Percentiles rank a stretch among this genome's conserved stretches.
Conservation (phyloP, 2,329 filamentous ascomycete genomes). For the Neophaeococcomyces mojaviensis region DNA sequence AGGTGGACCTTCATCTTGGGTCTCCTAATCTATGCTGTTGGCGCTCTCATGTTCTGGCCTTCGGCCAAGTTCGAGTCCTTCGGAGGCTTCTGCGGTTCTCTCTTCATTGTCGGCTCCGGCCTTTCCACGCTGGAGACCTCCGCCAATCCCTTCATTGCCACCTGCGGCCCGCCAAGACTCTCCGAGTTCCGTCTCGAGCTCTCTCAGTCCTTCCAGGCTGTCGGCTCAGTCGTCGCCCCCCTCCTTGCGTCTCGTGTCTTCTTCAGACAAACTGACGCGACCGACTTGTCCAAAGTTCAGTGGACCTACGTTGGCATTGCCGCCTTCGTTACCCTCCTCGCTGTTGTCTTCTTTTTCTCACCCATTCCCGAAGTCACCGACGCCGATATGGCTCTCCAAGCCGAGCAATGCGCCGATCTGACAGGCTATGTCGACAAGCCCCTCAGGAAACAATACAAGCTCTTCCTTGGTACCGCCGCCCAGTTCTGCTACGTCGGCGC, state of each 20-base stretch:
- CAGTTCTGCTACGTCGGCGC: constrained; percentile 56
- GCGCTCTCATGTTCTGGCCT: constrained; percentile 57
- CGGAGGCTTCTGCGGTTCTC: constrained; percentile 53
- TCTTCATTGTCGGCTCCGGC: constrained; percentile 55
- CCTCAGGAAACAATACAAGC: constrained; percentile 48
- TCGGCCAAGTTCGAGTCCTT: constrained; percentile 56
- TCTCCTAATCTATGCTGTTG: constrained; percentile 55
- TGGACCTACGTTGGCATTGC: constrained; percentile 60
- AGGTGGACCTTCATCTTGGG: constrained; percentile 55
- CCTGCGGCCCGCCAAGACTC: constrained; percentile 55
- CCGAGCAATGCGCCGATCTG: constrained; percentile 46
- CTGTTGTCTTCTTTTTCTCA: constrained; percentile 54
- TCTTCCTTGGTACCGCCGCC: constrained; percentile 46
- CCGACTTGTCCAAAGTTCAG: constrained; percentile 52
- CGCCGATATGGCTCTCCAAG: constrained; percentile 50
- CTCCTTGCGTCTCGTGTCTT: constrained; percentile 53
- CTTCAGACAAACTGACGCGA: constrained; percentile 42
- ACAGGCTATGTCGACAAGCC: constrained; percentile 35
- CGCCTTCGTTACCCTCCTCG: constrained; percentile 52
- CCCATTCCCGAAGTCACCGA: constrained; percentile 57
- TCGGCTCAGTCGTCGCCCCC: constrained; percentile 53
- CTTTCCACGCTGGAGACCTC: constrained; percentile 54
- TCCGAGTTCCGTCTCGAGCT: constrained; percentile 54
- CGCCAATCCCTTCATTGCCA: constrained; percentile 55
- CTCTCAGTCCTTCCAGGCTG: constrained; percentile 54